Evolutionary conservation across 2,329 filamentous ascomycete genomes (phyloP).

Genomic region (Daldinia sp.): DNA sequence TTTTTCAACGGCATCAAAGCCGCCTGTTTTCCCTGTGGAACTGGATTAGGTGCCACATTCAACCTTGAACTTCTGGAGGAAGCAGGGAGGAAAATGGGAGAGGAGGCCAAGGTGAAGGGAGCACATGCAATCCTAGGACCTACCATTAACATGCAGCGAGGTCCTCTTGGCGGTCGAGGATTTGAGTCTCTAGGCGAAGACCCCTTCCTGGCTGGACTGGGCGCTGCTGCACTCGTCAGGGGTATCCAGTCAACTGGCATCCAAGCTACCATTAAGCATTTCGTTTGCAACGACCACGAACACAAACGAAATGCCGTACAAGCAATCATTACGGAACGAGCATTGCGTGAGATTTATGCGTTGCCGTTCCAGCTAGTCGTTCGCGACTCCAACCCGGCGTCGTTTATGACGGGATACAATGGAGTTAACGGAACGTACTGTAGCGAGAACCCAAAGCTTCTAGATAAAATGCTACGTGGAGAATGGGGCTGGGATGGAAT

Average conservation of each 20-base stretch:
- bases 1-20: conserved; percentile 71
- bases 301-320: conserved; percentile 65
- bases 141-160: conserved; percentile 70
- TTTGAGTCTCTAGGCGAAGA: conserved; percentile 69
- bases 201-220: conserved; percentile 63
- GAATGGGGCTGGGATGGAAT: conserved; percentile 67
- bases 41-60: conserved; percentile 65
- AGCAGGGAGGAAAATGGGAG: conserved; percentile 60
- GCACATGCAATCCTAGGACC: conserved; percentile 67
- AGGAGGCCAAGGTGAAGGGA: conserved; percentile 63
- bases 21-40: conserved; percentile 69
- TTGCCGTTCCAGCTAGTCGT: conserved; percentile 66
- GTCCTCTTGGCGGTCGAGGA: conserved; percentile 66
- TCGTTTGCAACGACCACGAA: conserved; percentile 69
- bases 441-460: conserved; percentile 60
- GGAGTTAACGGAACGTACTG: conserved; percentile 65
- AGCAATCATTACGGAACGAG: conserved; percentile 62
- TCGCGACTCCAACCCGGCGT: conserved; percentile 58
- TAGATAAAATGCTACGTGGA: conserved; percentile 60
- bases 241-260: conserved; percentile 66
- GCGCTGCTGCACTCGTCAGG: conserved; percentile 60
- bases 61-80: conserved; percentile 61
- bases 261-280: conserved; percentile 67
- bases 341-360: conserved; percentile 66
- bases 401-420: conserved; percentile 68